These are phyloP conservation scores for Lactuca sativa DNA, from an alignment of 129 eudicot species.

Conservation along the genomic window DNA sequence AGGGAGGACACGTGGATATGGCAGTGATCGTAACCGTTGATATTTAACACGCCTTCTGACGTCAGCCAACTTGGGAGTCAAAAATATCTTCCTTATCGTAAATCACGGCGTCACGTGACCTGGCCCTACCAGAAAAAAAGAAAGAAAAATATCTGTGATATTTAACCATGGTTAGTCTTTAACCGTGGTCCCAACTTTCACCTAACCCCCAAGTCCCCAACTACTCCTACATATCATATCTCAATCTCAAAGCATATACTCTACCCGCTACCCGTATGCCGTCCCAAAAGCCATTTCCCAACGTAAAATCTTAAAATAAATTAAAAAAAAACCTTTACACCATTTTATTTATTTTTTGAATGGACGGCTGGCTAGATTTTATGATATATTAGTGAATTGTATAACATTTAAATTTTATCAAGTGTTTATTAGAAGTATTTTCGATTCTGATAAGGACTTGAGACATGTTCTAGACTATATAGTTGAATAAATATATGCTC, in stretches of 20 bases:
- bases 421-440: too few species aligned
- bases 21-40: not conserved
- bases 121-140: slow-evolving; percentile 16
- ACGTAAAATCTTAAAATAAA: not conserved
- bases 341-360: too few species aligned
- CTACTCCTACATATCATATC: not conserved
- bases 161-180: slow-evolving; percentile 28
- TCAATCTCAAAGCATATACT: not conserved
- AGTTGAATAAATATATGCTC: not conserved
- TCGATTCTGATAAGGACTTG: too few species aligned
- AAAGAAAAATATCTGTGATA: slow-evolving; percentile 9
- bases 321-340: too few species aligned
- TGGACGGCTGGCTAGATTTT: not conserved
- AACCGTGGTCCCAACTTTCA: slow-evolving; percentile 3
- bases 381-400: too few species aligned
- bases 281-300: not conserved
- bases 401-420: too few species aligned
- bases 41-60: not conserved
- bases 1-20: too few species aligned
- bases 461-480: too few species aligned
- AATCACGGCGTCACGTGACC: slow-evolving; percentile 28
- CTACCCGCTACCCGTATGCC: not conserved
- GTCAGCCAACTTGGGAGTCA: slow-evolving; percentile 10
- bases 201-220: not conserved
- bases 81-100: slow-evolving; percentile 14